Evolutionary conservation across 2,329 filamentous ascomycete species (phyloP), one percentile per base, ranked within the genome.

Genomic region (Davidsoniella neocaledoniae): DNA sequence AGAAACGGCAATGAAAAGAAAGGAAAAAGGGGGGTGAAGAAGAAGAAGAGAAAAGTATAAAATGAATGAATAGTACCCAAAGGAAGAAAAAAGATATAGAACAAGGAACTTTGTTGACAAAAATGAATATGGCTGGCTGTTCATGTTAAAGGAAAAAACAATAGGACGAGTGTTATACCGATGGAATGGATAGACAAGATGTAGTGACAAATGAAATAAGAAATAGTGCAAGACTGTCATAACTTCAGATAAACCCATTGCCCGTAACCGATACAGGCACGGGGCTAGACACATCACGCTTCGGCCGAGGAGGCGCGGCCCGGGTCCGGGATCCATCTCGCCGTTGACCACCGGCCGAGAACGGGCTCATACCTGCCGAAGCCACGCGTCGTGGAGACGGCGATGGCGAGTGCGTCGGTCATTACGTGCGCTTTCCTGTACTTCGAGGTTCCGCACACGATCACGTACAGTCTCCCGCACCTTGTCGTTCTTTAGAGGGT

Each of bases 391-490:
- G 39, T 26, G 47, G 47, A 2, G 47, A 49, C 5, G 26, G 26
- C 26, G 26, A 33, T 12, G 26, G 7, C 26, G 26, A 33, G 26
- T 33, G 10, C 26, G 26, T 5, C 26, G 26, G 26, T 33, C 7
- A 12, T 33, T 33, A 12, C 26, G 26, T 33, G 26, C 26, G 26
- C 26, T 33, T 33, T 51, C 50, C 16, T 33, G 40, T 2, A 52
- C 50, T 26, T 52, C 50, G 5, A 52, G 38, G 26, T 52, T 52
- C 37, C 50, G 46, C 19, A 52, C 42, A 5, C 46, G 41, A 23
- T 52, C 50, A 23, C 46, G 46, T 12, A 52, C 50, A 29, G 16
- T 38, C 25, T 42, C 49, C 8, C 19, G 49, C 14, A 37, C 45
- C 45, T 29, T 43, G 9, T 43, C 40, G 5, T 43, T 43, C 33